Evolutionary conservation across 1,284 basidiomycete genomes (phyloP).

Genomic region (Phellopilus nigrolimitatus): DNA sequence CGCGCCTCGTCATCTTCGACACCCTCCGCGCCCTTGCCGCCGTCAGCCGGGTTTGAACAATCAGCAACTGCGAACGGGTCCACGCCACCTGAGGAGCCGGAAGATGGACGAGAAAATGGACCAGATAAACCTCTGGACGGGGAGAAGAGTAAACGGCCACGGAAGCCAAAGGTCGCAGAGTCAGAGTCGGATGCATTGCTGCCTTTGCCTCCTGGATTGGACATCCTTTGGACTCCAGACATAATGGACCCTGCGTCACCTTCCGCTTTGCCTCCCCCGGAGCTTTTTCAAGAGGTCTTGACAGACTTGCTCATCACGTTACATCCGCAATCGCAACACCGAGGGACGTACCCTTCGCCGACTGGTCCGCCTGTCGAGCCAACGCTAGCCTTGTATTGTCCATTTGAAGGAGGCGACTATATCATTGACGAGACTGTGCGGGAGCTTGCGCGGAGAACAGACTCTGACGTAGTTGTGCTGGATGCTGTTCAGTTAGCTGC

Average conservation of each 20-base stretch:
- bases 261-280: conserved; percentile 42
- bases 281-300: conserved; percentile 65
- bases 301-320: conserved; percentile 69
- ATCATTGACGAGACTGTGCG: conserved; percentile 74
- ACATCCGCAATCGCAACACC: conserved; percentile 75
- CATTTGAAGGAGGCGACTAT: conserved; percentile 80
- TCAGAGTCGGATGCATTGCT: conserved; percentile 21
- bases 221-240: conserved; percentile 63
- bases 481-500: conserved; percentile 80
- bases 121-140: conserved; percentile 35
- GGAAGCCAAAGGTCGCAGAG: conserved; percentile 5
- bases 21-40: conserved; percentile 2
- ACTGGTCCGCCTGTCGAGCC: conserved; percentile 59
- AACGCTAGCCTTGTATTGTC: conserved; percentile 76
- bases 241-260: conserved; percentile 25
- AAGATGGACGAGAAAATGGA: conserved; percentile 28
- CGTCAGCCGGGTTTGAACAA: not conserved
- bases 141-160: conserved; percentile 5
- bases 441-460: conserved; percentile 66
- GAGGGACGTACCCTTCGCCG: conserved; percentile 53
- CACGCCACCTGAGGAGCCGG: conserved; percentile 27
- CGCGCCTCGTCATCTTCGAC: conserved; percentile 21
- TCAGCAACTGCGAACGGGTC: conserved; percentile 21
- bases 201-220: conserved; percentile 48
- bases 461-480: conserved; percentile 75